These are phyloP conservation scores for Botryococcus braunii DNA, from an alignment of 163 green algal genomes.

Conservation along the genomic window DNA sequence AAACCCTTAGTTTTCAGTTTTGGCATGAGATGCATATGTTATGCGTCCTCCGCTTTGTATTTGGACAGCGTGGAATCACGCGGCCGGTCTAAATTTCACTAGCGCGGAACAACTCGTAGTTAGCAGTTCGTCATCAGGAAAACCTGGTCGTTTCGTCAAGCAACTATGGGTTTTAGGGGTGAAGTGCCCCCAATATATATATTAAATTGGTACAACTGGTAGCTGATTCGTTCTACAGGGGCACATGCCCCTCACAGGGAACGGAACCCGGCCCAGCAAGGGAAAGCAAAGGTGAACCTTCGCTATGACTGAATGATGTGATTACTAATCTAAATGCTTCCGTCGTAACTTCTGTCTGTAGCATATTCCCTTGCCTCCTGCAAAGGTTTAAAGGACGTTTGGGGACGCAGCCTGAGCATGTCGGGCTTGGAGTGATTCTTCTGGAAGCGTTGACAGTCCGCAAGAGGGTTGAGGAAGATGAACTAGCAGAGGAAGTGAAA, in stretches of 20 bases:
- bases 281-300: background rate
- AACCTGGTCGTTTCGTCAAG: too few species aligned
- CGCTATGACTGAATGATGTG: background rate
- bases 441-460: conserved; percentile 29
- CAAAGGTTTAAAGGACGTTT: background rate
- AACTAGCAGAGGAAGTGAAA: conserved; percentile 11
- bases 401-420: conserved; percentile 17
- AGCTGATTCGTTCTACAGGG: conserved; percentile 28
- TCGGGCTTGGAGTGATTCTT: conserved; percentile 29
- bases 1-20: too few species aligned
- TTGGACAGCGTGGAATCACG: too few species aligned
- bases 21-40: too few species aligned
- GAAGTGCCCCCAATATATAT: conserved; percentile 17
- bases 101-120: too few species aligned
- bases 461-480: conserved; percentile 16
- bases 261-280: background rate
- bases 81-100: too few species aligned
- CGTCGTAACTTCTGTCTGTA: background rate
- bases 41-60: too few species aligned
- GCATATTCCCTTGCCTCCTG: background rate
- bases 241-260: conserved; percentile 27
- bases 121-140: too few species aligned
- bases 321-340: background rate
- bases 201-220: conserved; percentile 26
- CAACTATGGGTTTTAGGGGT: too few species aligned